Conservation (phyloP, 192 early-diverging fungal genomes). For the Glomus cerebriforme region DNA sequence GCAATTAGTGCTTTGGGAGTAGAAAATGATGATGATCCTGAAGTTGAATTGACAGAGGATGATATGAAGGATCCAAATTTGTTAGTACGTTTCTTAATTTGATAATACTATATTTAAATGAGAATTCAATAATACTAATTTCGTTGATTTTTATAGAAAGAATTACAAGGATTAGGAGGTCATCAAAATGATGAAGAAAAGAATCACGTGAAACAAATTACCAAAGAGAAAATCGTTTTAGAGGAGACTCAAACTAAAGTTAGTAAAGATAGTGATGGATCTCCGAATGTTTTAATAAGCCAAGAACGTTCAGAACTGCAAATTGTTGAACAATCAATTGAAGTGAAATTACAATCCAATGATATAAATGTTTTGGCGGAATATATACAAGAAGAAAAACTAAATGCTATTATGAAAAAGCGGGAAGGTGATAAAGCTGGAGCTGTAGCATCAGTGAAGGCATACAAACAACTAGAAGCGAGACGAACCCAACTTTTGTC, state of each 20-base stretch:
- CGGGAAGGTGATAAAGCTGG: conserved; percentile 46
- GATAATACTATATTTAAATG: conserved; percentile 8
- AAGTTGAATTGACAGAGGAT: conserved; percentile 69
- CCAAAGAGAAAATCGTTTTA: conserved; percentile 13
- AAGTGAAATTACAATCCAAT: conserved; percentile 38
- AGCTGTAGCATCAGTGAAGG: conserved; percentile 47
- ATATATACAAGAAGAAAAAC: conserved; percentile 53
- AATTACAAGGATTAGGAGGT: conserved; percentile 41
- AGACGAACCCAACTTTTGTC: conserved; percentile 1
- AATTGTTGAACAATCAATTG: conserved; percentile 16
- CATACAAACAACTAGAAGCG: conserved; percentile 46
- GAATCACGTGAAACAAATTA: conserved; percentile 7
- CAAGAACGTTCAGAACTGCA: background rate
- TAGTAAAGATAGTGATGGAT: background rate
- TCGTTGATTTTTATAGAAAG: conserved; percentile 28
- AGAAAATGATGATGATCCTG: conserved; percentile 51
- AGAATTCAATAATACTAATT: background rate
- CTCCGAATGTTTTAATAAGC: background rate
- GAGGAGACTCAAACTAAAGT: background rate
- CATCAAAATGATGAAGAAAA: conserved; percentile 22
- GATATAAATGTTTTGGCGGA: conserved; percentile 39
- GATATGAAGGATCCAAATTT: conserved; percentile 80
- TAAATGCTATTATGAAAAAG: conserved; percentile 49
- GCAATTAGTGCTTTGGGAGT: conserved; percentile 29
- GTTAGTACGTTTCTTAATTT: conserved; percentile 43